Conservation (phyloP, 2,329 filamentous ascomycete genomes). For the Torrubiellomyces zombiae region DNA sequence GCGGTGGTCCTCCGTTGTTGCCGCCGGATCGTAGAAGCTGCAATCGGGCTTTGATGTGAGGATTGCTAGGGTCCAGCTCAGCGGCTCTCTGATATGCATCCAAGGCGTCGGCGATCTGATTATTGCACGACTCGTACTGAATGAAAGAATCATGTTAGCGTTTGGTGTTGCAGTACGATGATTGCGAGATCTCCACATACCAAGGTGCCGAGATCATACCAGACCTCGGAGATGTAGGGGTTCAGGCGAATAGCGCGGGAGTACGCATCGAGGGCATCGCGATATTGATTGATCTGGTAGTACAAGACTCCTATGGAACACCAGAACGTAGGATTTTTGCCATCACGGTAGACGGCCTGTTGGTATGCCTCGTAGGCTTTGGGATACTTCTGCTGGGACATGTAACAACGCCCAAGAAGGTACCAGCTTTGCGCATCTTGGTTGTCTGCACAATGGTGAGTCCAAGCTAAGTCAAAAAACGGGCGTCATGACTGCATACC, state of each 20-base stretch:
- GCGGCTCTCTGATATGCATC: conserved; percentile 92
- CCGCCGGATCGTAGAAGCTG: conserved; percentile 75
- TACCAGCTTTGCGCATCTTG: conserved; percentile 98
- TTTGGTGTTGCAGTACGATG: no score
- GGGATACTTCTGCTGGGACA: conserved; percentile 97
- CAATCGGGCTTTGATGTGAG: conserved; percentile 89
- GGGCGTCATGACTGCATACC: conserved; percentile 31
- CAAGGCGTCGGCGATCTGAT: conserved; percentile 89
- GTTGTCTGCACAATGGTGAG: conserved; percentile 53
- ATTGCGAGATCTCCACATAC: conserved; percentile 33
- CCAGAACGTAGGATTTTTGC: conserved; percentile 97
- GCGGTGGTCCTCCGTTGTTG: conserved; percentile 54
- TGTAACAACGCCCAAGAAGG: conserved; percentile 90
- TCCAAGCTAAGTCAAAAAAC: conserved; percentile 1
- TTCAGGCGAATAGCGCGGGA: conserved; percentile 92
- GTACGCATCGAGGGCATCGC: conserved; percentile 93
- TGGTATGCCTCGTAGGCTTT: conserved; percentile 98
- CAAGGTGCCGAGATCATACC: conserved; percentile 94
- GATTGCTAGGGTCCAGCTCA: conserved; percentile 82
- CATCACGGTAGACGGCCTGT: conserved; percentile 94
- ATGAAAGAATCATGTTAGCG: no score
- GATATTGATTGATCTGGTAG: conserved; percentile 99
- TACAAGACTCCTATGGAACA: conserved; percentile 98
- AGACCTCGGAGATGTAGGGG: conserved; percentile 96
- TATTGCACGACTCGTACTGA: conserved; percentile 96